A percentile compares a stretch with the other conserved stretches of the same genome.
phyloP scores from a whole-genome alignment of 148 eudicot species.

The Persicaria maculosa region DNA sequence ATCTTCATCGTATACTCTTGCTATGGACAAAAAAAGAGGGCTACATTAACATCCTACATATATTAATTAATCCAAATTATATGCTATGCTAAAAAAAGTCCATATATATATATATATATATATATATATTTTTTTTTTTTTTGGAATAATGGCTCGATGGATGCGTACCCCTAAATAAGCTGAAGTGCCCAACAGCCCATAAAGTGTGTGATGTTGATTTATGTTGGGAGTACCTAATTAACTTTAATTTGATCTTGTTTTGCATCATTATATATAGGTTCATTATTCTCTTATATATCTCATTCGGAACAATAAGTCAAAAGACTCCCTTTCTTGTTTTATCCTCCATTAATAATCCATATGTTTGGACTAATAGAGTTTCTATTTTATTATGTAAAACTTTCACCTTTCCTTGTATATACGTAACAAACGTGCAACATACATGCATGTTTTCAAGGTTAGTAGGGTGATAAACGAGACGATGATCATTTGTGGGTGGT shows the following conservation, averaged over 20 bases:
- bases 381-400: no score
- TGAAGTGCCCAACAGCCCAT: conserved; percentile 12
- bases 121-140: no score
- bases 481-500: no score
- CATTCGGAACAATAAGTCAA: neutral
- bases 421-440: no score
- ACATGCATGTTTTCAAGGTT: no score
- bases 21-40: neutral
- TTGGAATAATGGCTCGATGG: neutral
- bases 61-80: neutral
- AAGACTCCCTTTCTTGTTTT: neutral
- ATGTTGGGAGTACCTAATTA: neutral
- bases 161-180: neutral
- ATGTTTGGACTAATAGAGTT: no score
- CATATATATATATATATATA: neutral
- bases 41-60: neutral
- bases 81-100: neutral
- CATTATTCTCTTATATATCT: neutral
- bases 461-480: no score
- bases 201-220: conserved; percentile 5
- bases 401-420: no score
- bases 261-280: neutral
- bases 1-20: neutral
- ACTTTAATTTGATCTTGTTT: neutral
- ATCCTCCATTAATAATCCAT: no score